A percentile compares a stretch with the other conserved stretches of the same genome.
Evolutionary conservation across 2,329 filamentous ascomycete species (phyloP).

Genomic region (Aureobasidium sp.): DNA sequence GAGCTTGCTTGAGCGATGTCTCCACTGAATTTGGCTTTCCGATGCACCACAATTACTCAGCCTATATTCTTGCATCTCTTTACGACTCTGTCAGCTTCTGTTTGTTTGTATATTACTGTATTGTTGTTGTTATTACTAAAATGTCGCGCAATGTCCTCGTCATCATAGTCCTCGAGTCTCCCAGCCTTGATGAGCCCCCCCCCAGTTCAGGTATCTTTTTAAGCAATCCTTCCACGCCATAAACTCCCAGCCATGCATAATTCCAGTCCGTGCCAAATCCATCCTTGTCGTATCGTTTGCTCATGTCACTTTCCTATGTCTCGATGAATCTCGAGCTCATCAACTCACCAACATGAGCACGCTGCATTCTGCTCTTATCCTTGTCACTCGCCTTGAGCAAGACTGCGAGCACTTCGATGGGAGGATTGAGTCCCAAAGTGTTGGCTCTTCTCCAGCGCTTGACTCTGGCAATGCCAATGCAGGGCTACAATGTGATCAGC

Average conservation of each 20-base stretch:
- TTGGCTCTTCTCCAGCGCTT: conserved; percentile 87
- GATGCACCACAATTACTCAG: background rate
- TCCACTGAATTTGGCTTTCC: background rate
- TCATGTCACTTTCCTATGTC: conserved; percentile 20
- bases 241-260: conserved; percentile 5
- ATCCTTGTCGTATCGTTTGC: background rate
- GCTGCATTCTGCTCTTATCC: conserved; percentile 50
- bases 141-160: background rate
- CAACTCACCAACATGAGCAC: conserved; percentile 67
- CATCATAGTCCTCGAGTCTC: background rate
- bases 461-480: conserved; percentile 72
- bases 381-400: conserved; percentile 63
- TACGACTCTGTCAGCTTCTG: background rate
- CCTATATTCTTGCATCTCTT: background rate
- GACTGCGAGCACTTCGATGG: conserved; percentile 83
- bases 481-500: conserved; percentile 55
- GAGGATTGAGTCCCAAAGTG: conserved; percentile 73
- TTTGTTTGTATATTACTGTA: background rate
- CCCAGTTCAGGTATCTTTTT: background rate
- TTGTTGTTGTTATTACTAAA: background rate
- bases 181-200: background rate
- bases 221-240: background rate
- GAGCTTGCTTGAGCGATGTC: background rate
- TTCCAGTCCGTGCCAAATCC: background rate
- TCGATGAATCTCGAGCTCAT: conserved; percentile 45